Evolutionary conservation across 306 rosid genomes (phyloP).

Genomic region (Arachis stenosperma): DNA sequence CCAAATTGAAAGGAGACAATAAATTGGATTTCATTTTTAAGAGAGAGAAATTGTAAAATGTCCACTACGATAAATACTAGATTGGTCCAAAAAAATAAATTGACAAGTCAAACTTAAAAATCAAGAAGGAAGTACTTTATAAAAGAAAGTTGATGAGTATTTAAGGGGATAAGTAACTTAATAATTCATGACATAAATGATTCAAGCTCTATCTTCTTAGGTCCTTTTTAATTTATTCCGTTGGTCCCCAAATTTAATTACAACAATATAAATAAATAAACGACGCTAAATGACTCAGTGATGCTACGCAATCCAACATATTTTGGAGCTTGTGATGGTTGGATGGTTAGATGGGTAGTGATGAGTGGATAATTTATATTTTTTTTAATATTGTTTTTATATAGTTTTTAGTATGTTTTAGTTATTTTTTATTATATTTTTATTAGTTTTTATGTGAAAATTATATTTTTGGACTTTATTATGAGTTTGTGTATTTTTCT

Average conservation of each 20-base stretch:
- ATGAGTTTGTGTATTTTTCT: too few relatives aligned
- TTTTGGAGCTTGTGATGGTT: background rate
- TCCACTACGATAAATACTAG: background rate
- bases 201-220: slow-evolving; percentile 3
- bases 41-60: background rate
- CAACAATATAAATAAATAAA: background rate
- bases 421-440: too few relatives aligned
- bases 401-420: too few relatives aligned
- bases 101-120: slow-evolving; percentile 17
- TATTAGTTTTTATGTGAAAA: too few relatives aligned
- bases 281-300: background rate
- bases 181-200: background rate
- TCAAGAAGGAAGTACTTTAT: background rate
- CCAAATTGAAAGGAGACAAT: too few relatives aligned
- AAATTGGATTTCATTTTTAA: slow-evolving; percentile 4
- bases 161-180: background rate
- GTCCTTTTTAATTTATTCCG: background rate
- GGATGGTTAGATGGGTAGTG: slow-evolving; percentile 10
- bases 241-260: background rate
- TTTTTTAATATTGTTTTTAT: too few relatives aligned
- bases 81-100: slow-evolving; percentile 12
- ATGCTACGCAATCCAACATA: slow-evolving; percentile 4
- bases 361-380: too few relatives aligned
- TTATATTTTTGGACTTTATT: too few relatives aligned
- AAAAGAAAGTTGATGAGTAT: slow-evolving; percentile 1